Conservation (phyloP, 2,329 filamentous ascomycete species). For the Ophiostoma piceae region DNA sequence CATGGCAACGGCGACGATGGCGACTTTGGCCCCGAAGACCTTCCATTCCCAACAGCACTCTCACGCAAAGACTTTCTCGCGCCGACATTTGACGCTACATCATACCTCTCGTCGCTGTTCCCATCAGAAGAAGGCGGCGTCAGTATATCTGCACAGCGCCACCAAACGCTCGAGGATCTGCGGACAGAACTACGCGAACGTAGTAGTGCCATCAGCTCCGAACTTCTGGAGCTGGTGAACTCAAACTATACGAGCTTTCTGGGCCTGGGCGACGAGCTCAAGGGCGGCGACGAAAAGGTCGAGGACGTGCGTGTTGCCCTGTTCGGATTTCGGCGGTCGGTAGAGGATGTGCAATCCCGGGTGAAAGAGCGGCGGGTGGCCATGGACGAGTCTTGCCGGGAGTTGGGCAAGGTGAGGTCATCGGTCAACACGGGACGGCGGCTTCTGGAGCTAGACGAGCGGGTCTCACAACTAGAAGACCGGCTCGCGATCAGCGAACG, state of each 20-base stretch:
- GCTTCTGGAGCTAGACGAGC: constrained; percentile 63
- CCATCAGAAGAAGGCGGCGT: constrained; percentile 31
- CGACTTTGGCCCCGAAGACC: constrained; percentile 49
- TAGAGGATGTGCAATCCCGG: constrained; percentile 64
- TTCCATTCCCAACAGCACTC: constrained; percentile 85
- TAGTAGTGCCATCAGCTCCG: constrained; percentile 71
- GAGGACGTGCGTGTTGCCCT: constrained; percentile 85
- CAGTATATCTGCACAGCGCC: constrained; percentile 61
- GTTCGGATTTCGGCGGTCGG: constrained; percentile 75
- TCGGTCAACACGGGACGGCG: constrained; percentile 57
- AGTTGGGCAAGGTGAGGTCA: constrained; percentile 59
- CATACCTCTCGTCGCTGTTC: constrained; percentile 60
- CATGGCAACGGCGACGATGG: constrained; percentile 41
- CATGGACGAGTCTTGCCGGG: constrained; percentile 56
- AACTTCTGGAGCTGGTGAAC: constrained; percentile 92
- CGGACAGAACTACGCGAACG: constrained; percentile 79
- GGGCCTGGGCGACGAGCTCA: constrained; percentile 71
- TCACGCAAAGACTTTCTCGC: constrained; percentile 76
- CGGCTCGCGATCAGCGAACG: constrained; percentile 50
- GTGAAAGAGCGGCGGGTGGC: constrained; percentile 61
- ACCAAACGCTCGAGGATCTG: constrained; percentile 93
- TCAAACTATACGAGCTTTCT: constrained; percentile 91
- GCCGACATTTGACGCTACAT: constrained; percentile 69
- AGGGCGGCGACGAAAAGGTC: constrained; percentile 84
- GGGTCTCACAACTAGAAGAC: constrained; percentile 59